Percentiles rank a stretch among this genome's conserved stretches.
Evolutionary conservation across 2,329 filamentous ascomycete species (phyloP).

Genomic region (Alternaria viburni): DNA sequence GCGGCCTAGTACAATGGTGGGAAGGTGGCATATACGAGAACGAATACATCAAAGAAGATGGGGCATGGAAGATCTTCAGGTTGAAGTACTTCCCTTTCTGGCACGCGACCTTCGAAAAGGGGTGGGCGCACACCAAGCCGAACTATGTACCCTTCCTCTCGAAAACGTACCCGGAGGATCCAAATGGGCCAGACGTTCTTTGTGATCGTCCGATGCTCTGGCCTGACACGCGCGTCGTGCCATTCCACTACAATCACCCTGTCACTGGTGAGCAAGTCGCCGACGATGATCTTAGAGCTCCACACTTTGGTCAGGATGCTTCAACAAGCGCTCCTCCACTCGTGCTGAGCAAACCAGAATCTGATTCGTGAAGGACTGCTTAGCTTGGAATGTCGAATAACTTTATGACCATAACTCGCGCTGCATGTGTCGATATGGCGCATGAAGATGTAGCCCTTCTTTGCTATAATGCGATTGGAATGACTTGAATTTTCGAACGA

Average conservation of each 20-base stretch:
- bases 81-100: slow-evolving; percentile 65
- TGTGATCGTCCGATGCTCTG: slow-evolving; percentile 62
- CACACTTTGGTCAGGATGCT: slow-evolving; percentile 53
- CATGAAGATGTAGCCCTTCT: not conserved
- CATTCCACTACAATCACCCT: slow-evolving; percentile 61
- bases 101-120: slow-evolving; percentile 60
- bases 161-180: slow-evolving; percentile 58
- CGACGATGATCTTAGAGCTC: slow-evolving; percentile 59
- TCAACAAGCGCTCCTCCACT: slow-evolving; percentile 52
- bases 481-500: not conserved
- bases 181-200: slow-evolving; percentile 59
- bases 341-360: slow-evolving; percentile 45
- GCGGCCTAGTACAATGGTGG: slow-evolving; percentile 64
- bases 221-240: slow-evolving; percentile 62
- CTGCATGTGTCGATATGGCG: not conserved
- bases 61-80: slow-evolving; percentile 61
- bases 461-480: not conserved
- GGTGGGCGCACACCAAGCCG: slow-evolving; percentile 61
- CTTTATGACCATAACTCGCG: slow-evolving; percentile 12
- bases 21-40: slow-evolving; percentile 66
- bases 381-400: not conserved
- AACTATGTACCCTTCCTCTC: slow-evolving; percentile 62
- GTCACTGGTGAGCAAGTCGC: slow-evolving; percentile 55
- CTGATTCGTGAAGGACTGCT: slow-evolving; percentile 12
- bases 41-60: slow-evolving; percentile 64